Evolutionary conservation across 345 rosid species (phyloP), one percentile per base, ranked within the genome.

Genomic region (Draba incana): DNA sequence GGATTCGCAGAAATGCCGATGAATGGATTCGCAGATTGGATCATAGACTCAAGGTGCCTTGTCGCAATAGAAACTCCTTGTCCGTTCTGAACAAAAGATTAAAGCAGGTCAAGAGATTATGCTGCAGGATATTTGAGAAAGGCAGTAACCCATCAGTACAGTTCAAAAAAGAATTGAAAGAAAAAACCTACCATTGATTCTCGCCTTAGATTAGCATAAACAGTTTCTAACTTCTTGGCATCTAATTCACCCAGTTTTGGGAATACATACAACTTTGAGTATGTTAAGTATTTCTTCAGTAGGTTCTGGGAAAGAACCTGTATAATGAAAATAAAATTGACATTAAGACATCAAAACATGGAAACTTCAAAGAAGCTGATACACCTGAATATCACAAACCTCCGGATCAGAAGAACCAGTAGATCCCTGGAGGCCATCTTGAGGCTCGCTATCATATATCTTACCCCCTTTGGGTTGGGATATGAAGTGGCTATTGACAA

Each of bases 11-110:
- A n/a, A n/a, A n/a, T n/a, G n/a, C n/a, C n/a, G n/a, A n/a, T n/a
- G n/a, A n/a, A n/a, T n/a, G n/a, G n/a, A n/a, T n/a, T n/a, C n/a
- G n/a, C n/a, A n/a, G n/a, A n/a, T n/a, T n/a, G 81, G 46, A 94
- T 94, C 99, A 94, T 94, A 3, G 96, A 94, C 81, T 94, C 99
- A 2, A 91, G 89, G 80, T 94, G 99, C 78, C 99, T 85, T 75
- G 92, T 92, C n/a, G 96, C 99, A 31, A 94, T 94, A 0, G 96
- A 95, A 38, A 94, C 92, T 46, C 99, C 99, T 85, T 91, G 97
- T 51, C 99, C 99, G 33, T 88, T 87, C 99, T 94, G 72, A 44
- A 66, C 54, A 60, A 68, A 79, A 24, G 28, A 53, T 31, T 35
- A 49, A 51, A 49, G 14, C 8, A 62, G 27, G 72, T 68, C 42